Percentiles rank a stretch among this genome's conserved stretches.
Conservation (phyloP, 768 basidiomycete genomes). For the Lentinula detonsa region DNA sequence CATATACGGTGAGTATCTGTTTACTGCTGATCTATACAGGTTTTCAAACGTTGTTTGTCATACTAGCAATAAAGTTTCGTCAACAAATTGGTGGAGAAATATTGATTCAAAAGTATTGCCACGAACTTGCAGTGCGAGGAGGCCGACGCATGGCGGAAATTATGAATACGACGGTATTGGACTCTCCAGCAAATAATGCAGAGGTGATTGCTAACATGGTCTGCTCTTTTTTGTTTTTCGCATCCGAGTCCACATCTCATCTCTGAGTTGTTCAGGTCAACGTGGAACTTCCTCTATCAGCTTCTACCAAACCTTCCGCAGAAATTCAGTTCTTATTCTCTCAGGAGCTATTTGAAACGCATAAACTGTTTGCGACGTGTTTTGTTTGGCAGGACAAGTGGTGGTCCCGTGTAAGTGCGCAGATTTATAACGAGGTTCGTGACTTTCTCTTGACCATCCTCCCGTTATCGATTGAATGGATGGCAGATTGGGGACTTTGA, state of each 20-base stretch:
- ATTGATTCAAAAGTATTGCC: constrained; percentile 71
- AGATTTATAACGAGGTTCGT: constrained; percentile 41
- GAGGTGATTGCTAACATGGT: constrained; percentile 77
- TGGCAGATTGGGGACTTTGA: constrained; percentile 4
- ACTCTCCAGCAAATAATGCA: constrained; percentile 33
- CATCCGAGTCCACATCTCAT: background rate
- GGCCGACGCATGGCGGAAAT: constrained; percentile 57
- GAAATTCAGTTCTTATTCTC: constrained; percentile 21
- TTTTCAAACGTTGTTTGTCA: too few species aligned
- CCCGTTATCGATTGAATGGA: background rate
- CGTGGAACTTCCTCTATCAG: constrained; percentile 34
- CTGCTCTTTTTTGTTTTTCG: background rate
- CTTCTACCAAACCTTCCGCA: constrained; percentile 12
- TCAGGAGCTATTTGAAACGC: constrained; percentile 23
- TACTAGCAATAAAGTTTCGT: constrained; percentile 77
- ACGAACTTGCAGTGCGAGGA: constrained; percentile 62
- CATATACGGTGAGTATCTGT: constrained; percentile 31
- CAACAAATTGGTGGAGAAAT: constrained; percentile 77
- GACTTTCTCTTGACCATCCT: background rate
- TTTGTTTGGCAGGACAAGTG: constrained; percentile 34
- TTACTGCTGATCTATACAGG: too few species aligned
- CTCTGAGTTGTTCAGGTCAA: constrained; percentile 23
- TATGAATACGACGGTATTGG: constrained; percentile 61
- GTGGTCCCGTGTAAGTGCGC: constrained; percentile 44
- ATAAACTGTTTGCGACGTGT: constrained; percentile 27